Evolutionary conservation across 1,284 basidiomycete genomes (phyloP).

Genomic region (Trichosporon inkin): DNA sequence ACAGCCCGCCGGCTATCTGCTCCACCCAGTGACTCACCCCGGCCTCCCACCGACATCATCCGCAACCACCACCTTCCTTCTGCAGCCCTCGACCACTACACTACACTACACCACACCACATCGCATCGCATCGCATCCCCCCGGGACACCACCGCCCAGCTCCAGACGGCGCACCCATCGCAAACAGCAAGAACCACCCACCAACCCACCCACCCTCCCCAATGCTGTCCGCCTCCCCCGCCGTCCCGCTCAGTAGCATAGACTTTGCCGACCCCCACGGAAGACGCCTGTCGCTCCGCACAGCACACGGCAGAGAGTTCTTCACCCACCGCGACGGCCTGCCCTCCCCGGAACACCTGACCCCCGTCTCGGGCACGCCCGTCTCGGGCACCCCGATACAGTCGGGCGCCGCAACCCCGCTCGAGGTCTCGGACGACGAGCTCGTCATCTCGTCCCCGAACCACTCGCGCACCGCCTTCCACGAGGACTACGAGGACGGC

Average conservation of each 20-base stretch:
- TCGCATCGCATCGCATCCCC: not conserved
- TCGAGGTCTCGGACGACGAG: conserved; percentile 19
- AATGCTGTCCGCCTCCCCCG: conserved; percentile 48
- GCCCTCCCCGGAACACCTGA: conserved; percentile 45
- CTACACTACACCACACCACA: not conserved
- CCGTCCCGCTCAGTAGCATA: conserved; percentile 45
- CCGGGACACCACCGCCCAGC: no score
- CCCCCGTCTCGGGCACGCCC: conserved; percentile 40
- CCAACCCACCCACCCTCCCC: conserved; percentile 3
- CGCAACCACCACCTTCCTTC: not conserved
- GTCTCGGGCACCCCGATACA: conserved; percentile 26
- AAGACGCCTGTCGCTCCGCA: conserved; percentile 41
- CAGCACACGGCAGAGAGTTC: conserved; percentile 41
- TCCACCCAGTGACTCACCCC: not conserved
- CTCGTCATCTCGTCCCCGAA: conserved; percentile 18
- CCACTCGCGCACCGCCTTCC: conserved; percentile 22
- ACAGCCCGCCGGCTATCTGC: no score
- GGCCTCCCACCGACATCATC: not conserved
- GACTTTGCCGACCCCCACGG: conserved; percentile 30
- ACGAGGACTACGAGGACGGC: conserved; percentile 19
- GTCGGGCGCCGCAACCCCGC: conserved; percentile 21
- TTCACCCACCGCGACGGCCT: conserved; percentile 45
- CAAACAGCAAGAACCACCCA: not conserved
- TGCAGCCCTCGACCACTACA: not conserved
- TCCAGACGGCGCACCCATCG: no score